Percentiles rank a stretch among this genome's conserved stretches.
Conservation (phyloP, 208 protist species). For the Leishmania braziliensis region DNA sequence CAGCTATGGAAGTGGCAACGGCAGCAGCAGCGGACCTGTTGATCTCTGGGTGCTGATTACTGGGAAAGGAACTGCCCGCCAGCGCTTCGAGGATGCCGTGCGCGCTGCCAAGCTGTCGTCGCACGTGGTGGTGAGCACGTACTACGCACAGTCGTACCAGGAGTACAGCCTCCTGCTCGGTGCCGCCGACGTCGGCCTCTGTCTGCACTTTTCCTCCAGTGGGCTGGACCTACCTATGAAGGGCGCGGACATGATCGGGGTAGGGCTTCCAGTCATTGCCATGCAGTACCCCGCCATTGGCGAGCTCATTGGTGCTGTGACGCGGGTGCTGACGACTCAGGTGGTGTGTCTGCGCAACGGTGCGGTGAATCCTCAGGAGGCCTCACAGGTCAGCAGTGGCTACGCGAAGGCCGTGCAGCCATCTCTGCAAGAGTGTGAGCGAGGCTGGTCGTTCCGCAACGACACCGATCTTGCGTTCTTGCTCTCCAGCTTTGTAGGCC, state of each 20-base stretch:
- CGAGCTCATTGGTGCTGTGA: slow-evolving; percentile 86
- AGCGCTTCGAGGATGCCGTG: slow-evolving; percentile 72
- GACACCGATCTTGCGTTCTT: slow-evolving; percentile 58
- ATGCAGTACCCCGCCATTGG: slow-evolving; percentile 81
- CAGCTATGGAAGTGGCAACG: slow-evolving; percentile 26
- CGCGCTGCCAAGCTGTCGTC: slow-evolving; percentile 49
- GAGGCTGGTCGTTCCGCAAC: slow-evolving; percentile 69
- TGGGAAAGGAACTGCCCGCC: slow-evolving; percentile 63
- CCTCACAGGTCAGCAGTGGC: slow-evolving; percentile 20
- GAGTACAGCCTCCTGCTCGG: slow-evolving; percentile 94
- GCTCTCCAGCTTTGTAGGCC: slow-evolving; percentile 45
- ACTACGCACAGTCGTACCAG: slow-evolving; percentile 90
- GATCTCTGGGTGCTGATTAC: slow-evolving; percentile 84
- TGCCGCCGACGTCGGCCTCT: slow-evolving; percentile 94
- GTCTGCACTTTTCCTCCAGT: slow-evolving; percentile 94
- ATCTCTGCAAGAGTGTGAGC: slow-evolving; percentile 45
- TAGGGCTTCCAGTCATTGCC: slow-evolving; percentile 91
- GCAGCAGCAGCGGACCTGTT: slow-evolving; percentile 12
- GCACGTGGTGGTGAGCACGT: slow-evolving; percentile 81
- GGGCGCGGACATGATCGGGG: slow-evolving; percentile 96
- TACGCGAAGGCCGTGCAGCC: slow-evolving; percentile 1
- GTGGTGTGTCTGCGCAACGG: slow-evolving; percentile 16
- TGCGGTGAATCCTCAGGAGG: background rate
- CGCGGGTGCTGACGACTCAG: slow-evolving; percentile 31
- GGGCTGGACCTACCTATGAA: slow-evolving; percentile 98